These are phyloP conservation scores for Phytophthora ramorum DNA, from an alignment of 352 stramenopile species.

Conservation along the genomic window DNA sequence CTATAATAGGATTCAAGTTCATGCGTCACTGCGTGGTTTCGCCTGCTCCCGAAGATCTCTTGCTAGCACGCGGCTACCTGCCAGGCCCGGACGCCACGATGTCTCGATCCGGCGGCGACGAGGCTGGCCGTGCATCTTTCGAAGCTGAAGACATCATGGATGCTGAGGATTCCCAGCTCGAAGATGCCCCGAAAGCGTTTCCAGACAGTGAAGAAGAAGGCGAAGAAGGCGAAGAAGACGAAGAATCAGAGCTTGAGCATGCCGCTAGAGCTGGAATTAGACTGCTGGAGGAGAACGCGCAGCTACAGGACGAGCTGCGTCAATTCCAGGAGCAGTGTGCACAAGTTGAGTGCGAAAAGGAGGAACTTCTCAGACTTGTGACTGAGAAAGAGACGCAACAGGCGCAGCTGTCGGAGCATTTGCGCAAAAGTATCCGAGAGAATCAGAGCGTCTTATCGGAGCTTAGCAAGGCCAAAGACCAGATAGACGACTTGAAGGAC, in stretches of 20 bases:
- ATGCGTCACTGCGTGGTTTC: conserved; percentile 18
- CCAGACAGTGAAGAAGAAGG: conserved; percentile 24
- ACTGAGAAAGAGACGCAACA: conserved; percentile 49
- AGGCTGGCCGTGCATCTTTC: background rate
- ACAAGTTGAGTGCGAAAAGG: conserved; percentile 46
- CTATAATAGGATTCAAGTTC: background rate
- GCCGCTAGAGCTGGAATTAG: conserved; percentile 71
- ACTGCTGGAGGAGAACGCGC: conserved; percentile 74
- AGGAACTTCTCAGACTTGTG: conserved; percentile 43
- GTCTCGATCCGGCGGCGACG: conserved; percentile 5
- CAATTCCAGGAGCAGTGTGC: conserved; percentile 53
- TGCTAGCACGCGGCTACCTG: background rate
- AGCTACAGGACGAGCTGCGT: conserved; percentile 64
- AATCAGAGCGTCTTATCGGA: conserved; percentile 58
- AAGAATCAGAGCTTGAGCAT: conserved; percentile 58
- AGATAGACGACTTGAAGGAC: conserved; percentile 30
- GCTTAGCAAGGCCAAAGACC: conserved; percentile 50
- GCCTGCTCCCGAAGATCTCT: conserved; percentile 14
- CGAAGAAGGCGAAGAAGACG: conserved; percentile 32
- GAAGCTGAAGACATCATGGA: conserved; percentile 8
- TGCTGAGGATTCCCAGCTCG: conserved; percentile 19
- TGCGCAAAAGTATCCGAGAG: conserved; percentile 66
- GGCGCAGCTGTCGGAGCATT: conserved; percentile 46
- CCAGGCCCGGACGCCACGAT: conserved; percentile 1
- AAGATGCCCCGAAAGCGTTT: conserved; percentile 23